Percentiles rank a stretch among this genome's conserved stretches.
Evolutionary conservation across 257 asterid species (phyloP).

Genomic region (Leonotis leonurus): DNA sequence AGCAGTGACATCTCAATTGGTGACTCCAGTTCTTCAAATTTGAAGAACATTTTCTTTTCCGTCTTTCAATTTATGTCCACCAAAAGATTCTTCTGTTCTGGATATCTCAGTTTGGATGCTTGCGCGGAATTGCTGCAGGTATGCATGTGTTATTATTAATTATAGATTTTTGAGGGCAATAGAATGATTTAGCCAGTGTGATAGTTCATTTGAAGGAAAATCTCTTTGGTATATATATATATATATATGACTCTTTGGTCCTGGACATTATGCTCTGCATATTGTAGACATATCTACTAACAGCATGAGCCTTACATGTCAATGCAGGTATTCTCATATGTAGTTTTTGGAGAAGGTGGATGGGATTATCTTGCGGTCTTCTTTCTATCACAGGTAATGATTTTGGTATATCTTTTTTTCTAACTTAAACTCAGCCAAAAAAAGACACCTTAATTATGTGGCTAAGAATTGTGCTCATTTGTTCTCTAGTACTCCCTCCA

Average conservation of each 20-base stretch:
- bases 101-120: slow-evolving; percentile 63
- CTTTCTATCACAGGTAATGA: slow-evolving; percentile 63
- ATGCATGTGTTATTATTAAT: slow-evolving; percentile 3
- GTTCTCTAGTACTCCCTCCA: background rate
- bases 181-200: background rate
- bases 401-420: background rate
- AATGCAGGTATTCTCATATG: slow-evolving; percentile 64
- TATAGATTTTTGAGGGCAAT: slow-evolving; percentile 15
- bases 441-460: background rate
- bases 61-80: slow-evolving; percentile 60
- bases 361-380: slow-evolving; percentile 66
- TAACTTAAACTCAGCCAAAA: slow-evolving; percentile 4
- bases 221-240: slow-evolving; percentile 5
- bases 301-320: slow-evolving; percentile 1
- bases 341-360: slow-evolving; percentile 42
- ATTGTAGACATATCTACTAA: background rate
- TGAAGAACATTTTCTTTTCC: slow-evolving; percentile 46
- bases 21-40: slow-evolving; percentile 43
- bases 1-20: slow-evolving; percentile 40
- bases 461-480: slow-evolving; percentile 1
- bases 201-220: background rate
- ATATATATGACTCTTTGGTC: background rate
- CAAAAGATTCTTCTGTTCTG: slow-evolving; percentile 58
- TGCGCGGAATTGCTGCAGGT: slow-evolving; percentile 85
- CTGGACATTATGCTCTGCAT: background rate